Evolutionary conservation across 2,329 filamentous ascomycete species (phyloP), one percentile per base, ranked within the genome.

Genomic region (Triangularia setosa): DNA sequence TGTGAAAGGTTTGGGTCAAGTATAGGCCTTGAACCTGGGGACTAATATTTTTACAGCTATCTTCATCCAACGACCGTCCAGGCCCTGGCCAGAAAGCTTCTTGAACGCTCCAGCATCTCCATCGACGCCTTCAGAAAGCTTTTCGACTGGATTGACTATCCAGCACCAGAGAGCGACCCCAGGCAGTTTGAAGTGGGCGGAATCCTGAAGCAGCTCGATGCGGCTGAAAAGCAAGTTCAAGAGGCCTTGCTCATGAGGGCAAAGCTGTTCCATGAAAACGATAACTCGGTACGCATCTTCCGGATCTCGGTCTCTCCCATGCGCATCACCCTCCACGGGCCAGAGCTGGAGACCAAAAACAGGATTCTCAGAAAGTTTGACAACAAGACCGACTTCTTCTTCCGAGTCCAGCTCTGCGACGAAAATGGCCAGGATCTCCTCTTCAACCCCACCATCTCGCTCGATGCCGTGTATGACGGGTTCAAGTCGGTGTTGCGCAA

Each of bases 321-420:
- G 0, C 80, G 84, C 1, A 78, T 85, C 21, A 79, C 79, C 21
- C 78, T 90, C 0, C 77, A 80, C 7, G 88, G 88, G 0, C 88
- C 88, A 0, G 87, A 89, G 58, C 77, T 84, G 0, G 90, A 92
- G 72, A 84, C 84, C 6, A 88, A 86, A 64, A 93, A 93, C 71
- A 81, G 89, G 4, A 85, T 93, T 2, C 77, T 93, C 16, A 84
- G 90, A n/a, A 85, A 85, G 67, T 91, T 87, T 67, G 74, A 81
- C 0, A 70, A 82, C 0, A 79, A 87, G 62, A 82, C 82, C 1
- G 84, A 90, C 55, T 81, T 83, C 69, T 93, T 93, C 69, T 72
- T 91, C 0, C 83, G 91, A 0, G 89, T 93, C 0, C 83, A 86
- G 6, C 93, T 95, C 69, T 82, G 82, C 28, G 91, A 95, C 56